phyloP scores from a whole-genome alignment of 306 rosid genomes.

The Corylus avellana region DNA sequence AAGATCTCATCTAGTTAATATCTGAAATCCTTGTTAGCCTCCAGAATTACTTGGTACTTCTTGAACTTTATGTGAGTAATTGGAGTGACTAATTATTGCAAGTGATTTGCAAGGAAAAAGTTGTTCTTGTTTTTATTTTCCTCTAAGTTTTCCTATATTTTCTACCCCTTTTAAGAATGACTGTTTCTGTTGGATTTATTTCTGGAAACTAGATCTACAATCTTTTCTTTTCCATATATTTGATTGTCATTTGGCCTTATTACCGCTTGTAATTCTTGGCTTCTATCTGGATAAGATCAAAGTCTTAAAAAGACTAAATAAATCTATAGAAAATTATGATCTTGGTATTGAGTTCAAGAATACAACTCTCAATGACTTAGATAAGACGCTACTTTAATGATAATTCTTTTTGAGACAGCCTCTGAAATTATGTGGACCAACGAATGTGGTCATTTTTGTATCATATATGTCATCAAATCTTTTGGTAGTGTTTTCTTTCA shows the following conservation, averaged over 20 bases:
- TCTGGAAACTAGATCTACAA: background rate
- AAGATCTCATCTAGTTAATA: background rate
- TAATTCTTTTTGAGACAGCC: background rate
- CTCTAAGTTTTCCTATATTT: background rate
- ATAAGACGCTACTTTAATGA: background rate
- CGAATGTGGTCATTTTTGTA: background rate
- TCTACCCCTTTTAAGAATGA: background rate
- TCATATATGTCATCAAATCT: background rate
- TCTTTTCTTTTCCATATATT: no score
- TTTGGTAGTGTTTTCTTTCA: background rate
- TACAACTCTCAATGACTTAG: background rate
- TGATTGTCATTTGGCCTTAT: no score
- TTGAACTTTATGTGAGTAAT: background rate
- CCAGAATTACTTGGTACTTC: constrained; percentile 2
- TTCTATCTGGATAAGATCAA: no score
- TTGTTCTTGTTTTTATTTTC: background rate
- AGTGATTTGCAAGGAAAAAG: constrained; percentile 5
- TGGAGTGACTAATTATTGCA: constrained; percentile 10
- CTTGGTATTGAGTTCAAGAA: no score
- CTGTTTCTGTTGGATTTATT: background rate
- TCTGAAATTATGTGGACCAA: background rate
- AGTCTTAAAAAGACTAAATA: no score
- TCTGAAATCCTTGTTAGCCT: background rate
- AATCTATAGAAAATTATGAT: no score
- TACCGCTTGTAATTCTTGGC: no score